phyloP scores from a whole-genome alignment of 2,329 filamentous ascomycete species.

The Mollisiaceae sp. region DNA sequence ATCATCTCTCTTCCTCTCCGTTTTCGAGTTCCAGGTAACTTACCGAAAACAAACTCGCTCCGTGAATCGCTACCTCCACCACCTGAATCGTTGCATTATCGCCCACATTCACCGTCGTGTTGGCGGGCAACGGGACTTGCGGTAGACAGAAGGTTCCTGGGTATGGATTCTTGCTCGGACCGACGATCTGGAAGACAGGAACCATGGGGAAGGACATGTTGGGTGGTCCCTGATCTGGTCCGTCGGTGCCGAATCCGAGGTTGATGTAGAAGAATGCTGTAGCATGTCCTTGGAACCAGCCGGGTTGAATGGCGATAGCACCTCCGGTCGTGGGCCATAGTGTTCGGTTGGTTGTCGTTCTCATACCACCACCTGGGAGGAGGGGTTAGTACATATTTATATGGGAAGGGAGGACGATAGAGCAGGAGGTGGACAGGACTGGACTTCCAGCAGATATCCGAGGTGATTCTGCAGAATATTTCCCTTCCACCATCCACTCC shows the following conservation, averaged over 20 bases:
- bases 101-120: constrained; percentile 74
- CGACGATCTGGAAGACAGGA: constrained; percentile 79
- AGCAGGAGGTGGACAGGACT: background rate
- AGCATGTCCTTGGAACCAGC: constrained; percentile 91
- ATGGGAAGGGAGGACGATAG: background rate
- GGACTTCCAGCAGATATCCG: background rate
- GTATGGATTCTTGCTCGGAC: constrained; percentile 83
- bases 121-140: constrained; percentile 81
- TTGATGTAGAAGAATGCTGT: constrained; percentile 89
- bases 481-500: background rate
- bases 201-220: constrained; percentile 92
- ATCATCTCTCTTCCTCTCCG: background rate
- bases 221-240: constrained; percentile 66
- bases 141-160: constrained; percentile 88
- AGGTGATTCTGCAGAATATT: background rate
- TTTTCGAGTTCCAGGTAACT: constrained; percentile 20
- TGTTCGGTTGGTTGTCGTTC: constrained; percentile 79
- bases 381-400: background rate
- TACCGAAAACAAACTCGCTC: constrained; percentile 70
- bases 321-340: constrained; percentile 90
- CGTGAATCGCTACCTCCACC: constrained; percentile 82
- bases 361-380: constrained; percentile 78
- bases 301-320: constrained; percentile 87
- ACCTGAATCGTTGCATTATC: constrained; percentile 91
- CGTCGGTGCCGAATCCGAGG: constrained; percentile 78